phyloP scores from a whole-genome alignment of 78 protist species.

The Dictyostelium intermedium region DNA sequence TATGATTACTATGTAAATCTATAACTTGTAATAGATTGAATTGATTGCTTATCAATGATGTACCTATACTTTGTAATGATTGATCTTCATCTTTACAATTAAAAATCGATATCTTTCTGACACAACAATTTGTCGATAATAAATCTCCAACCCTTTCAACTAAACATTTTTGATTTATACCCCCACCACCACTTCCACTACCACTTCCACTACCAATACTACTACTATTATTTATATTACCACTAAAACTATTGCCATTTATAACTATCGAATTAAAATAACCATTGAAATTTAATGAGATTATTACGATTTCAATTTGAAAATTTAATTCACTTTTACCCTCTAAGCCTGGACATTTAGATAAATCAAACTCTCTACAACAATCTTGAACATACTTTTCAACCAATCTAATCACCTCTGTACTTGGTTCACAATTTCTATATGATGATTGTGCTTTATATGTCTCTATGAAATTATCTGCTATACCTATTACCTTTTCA shows the following conservation, averaged over 20 bases:
- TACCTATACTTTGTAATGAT: background rate
- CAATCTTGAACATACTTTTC: constrained; percentile 15
- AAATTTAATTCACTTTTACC: constrained; percentile 7
- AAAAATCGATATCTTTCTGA: constrained; percentile 8
- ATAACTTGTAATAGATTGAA: constrained; percentile 15
- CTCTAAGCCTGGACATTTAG: constrained; percentile 57
- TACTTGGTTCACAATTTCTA: background rate
- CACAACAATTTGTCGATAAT: background rate
- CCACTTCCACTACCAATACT: background rate
- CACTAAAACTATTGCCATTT: background rate
- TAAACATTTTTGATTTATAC: background rate
- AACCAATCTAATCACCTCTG: constrained; percentile 32
- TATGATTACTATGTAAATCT: constrained; percentile 4
- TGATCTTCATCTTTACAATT: constrained; percentile 2
- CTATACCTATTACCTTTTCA: background rate
- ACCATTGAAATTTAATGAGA: constrained; percentile 20
- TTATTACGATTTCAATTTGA: background rate
- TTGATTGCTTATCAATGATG: background rate
- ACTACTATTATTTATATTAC: too few species aligned
- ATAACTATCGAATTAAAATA: constrained; percentile 24
- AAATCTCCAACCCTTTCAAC: constrained; percentile 8
- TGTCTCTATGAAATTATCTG: constrained; percentile 13
- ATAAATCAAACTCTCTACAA: constrained; percentile 29
- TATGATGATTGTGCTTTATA: constrained; percentile 39
- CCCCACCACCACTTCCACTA: background rate